Evolutionary conservation across 2,329 filamentous ascomycete species (phyloP).

Genomic region (Davidsoniella virescens): DNA sequence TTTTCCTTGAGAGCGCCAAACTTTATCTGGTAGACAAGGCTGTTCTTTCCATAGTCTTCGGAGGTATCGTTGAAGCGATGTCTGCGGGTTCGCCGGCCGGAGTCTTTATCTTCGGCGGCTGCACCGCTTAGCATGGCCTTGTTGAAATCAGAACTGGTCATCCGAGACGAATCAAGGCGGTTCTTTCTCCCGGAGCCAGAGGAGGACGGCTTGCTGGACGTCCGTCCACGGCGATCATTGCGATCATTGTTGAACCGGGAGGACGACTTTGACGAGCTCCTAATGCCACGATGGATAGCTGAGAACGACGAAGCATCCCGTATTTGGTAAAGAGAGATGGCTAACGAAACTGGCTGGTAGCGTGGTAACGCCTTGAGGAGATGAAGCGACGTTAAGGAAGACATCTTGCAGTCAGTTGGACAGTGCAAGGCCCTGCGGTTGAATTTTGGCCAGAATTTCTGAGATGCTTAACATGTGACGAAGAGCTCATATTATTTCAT

Average conservation of each 20-base stretch:
- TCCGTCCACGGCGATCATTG: neutral
- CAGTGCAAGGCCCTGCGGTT: neutral
- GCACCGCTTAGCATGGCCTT: constrained; percentile 20
- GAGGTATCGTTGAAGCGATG: constrained; percentile 36
- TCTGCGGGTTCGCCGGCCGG: constrained; percentile 27
- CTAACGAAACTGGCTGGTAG: neutral
- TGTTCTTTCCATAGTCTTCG: constrained; percentile 35
- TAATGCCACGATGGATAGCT: constrained; percentile 50
- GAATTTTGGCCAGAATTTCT: neutral
- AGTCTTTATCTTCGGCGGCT: constrained; percentile 17
- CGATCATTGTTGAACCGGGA: neutral
- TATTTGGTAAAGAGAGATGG: neutral
- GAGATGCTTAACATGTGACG: no score
- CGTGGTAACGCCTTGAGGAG: neutral
- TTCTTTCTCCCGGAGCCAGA: neutral
- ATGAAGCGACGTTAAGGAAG: constrained; percentile 1
- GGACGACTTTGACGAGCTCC: neutral
- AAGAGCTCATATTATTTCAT: no score
- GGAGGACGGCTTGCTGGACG: no score
- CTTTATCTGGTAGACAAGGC: constrained; percentile 38
- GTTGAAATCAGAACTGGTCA: constrained; percentile 11
- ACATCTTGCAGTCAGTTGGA: neutral
- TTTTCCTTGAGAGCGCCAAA: constrained; percentile 25
- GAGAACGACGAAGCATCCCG: constrained; percentile 29
- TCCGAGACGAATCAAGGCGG: neutral